These are phyloP conservation scores for Spathaspora sp. DNA, from an alignment of 1,139 yeast species.

Conservation along the genomic window DNA sequence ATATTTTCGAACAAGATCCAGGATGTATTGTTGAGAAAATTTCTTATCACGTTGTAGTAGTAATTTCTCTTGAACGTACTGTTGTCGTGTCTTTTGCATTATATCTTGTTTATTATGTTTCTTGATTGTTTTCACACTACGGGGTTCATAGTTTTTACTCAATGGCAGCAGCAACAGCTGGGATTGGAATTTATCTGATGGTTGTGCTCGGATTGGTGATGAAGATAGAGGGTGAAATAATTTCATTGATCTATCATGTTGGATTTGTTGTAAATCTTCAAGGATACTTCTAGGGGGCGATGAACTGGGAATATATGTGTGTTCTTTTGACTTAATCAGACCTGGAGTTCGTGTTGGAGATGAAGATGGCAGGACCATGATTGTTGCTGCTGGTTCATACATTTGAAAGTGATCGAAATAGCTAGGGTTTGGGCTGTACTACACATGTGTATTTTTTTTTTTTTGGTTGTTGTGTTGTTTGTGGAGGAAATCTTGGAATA, in stretches of 20 bases:
- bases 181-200: not conserved
- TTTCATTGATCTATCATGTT: constrained; percentile 18
- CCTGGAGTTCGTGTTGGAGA: not conserved
- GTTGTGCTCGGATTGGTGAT: constrained; percentile 11
- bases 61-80: constrained; percentile 25
- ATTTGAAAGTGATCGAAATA: not conserved
- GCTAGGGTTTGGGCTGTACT: not conserved
- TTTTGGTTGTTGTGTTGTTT: not conserved
- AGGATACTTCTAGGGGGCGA: constrained; percentile 12
- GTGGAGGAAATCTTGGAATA: not conserved
- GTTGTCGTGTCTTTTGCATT: constrained; percentile 28
- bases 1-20: constrained; percentile 19
- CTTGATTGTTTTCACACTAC: constrained; percentile 14
- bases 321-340: not conserved
- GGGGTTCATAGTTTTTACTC: constrained; percentile 3
- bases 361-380: constrained; percentile 1
- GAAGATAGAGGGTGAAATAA: constrained; percentile 25
- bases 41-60: constrained; percentile 25
- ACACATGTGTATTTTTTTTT: not conserved
- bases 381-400: not conserved
- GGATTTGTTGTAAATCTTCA: constrained; percentile 17
- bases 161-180: constrained; percentile 6
- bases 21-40: constrained; percentile 22
- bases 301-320: not conserved
- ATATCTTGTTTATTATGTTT: constrained; percentile 28